These are phyloP conservation scores for Naganishia friedmannii DNA, from an alignment of 768 basidiomycete species.

Conservation along the genomic window DNA sequence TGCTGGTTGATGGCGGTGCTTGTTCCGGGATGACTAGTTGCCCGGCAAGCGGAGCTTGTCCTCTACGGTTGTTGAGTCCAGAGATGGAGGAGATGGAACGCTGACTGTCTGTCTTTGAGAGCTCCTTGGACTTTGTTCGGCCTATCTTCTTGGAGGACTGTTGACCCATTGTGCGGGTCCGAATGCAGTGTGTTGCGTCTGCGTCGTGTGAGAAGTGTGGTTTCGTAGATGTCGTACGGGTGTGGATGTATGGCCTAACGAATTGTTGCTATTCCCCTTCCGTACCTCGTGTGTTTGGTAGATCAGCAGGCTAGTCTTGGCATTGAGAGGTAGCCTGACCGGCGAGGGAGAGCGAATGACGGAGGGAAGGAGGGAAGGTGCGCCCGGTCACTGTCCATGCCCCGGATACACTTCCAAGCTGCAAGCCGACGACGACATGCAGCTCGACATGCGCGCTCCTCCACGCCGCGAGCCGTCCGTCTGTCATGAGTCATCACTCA, in stretches of 20 bases:
- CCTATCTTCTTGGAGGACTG: slow-evolving; percentile 45
- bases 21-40: slow-evolving; percentile 28
- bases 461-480: neutral
- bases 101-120: slow-evolving; percentile 41
- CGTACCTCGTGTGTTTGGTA: too few relatives aligned
- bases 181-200: slow-evolving; percentile 10
- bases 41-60: slow-evolving; percentile 26
- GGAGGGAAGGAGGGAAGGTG: neutral
- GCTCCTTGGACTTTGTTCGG: slow-evolving; percentile 50
- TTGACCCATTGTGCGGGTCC: slow-evolving; percentile 28
- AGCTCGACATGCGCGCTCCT: too few relatives aligned
- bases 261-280: too few relatives aligned
- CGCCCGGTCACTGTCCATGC: neutral
- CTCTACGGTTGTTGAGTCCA: slow-evolving; percentile 34
- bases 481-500: neutral
- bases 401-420: neutral
- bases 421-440: neutral
- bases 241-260: too few relatives aligned
- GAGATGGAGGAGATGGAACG: slow-evolving; percentile 35
- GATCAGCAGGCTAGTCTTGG: slow-evolving; percentile 1
- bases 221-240: too few relatives aligned
- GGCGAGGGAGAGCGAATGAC: neutral
- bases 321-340: neutral
- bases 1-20: slow-evolving; percentile 4
- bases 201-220: neutral